A percentile compares a stretch with the other conserved stretches of the same genome.
phyloP scores from a whole-genome alignment of 495 filamentous ascomycete genomes.

The Chaetomium tenue region DNA sequence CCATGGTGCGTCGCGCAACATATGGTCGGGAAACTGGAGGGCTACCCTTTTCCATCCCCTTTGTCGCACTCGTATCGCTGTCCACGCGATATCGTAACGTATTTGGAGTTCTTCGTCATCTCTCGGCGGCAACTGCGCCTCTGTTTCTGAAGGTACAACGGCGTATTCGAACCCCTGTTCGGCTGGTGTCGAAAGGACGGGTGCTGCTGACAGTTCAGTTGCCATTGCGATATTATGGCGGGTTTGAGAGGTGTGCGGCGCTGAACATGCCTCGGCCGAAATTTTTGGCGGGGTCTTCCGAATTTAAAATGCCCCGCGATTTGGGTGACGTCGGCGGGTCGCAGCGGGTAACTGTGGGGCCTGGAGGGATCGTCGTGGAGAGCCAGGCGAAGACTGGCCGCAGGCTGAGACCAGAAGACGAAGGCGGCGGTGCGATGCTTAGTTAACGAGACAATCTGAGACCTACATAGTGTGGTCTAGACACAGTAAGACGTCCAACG shows the following conservation, averaged over 20 bases:
- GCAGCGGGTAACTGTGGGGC: conserved; percentile 16
- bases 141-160: conserved; percentile 37
- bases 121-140: conserved; percentile 42
- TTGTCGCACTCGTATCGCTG: conserved; percentile 67
- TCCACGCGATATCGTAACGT: conserved; percentile 84
- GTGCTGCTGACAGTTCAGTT: conserved; percentile 50
- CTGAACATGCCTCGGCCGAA: not conserved
- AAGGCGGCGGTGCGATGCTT: too few relatives aligned
- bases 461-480: too few relatives aligned
- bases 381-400: not conserved
- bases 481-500: too few relatives aligned
- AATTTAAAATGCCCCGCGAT: conserved; percentile 8
- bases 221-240: conserved; percentile 28
- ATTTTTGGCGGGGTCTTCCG: conserved; percentile 22
- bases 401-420: too few relatives aligned
- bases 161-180: conserved; percentile 67
- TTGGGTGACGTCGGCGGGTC: conserved; percentile 29
- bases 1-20: conserved; percentile 80
- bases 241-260: not conserved
- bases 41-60: conserved; percentile 75
- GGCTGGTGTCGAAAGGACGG: conserved; percentile 85
- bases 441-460: too few relatives aligned
- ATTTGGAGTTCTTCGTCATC: conserved; percentile 70
- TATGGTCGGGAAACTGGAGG: conserved; percentile 90
- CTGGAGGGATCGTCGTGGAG: too few relatives aligned